Conservation (phyloP, 2,329 filamentous ascomycete genomes). For the Microdochium nivale region DNA sequence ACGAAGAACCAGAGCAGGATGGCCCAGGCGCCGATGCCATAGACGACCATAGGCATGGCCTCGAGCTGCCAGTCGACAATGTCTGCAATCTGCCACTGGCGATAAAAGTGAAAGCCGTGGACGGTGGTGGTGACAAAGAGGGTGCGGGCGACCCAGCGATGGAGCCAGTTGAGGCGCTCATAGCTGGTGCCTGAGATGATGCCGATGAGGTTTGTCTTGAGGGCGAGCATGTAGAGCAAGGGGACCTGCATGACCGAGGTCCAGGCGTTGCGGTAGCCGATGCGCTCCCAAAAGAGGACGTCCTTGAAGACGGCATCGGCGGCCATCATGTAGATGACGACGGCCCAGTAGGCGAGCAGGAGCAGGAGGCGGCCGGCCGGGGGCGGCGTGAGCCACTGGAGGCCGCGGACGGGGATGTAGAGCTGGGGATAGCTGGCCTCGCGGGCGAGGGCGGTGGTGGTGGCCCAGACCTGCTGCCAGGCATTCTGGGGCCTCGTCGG, state of each 20-base stretch:
- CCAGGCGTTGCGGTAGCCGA: slow-evolving; percentile 62
- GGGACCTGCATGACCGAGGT: slow-evolving; percentile 56
- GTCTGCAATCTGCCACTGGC: slow-evolving; percentile 51
- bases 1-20: slow-evolving; percentile 58
- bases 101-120: slow-evolving; percentile 63
- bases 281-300: slow-evolving; percentile 52
- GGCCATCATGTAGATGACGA: slow-evolving; percentile 50
- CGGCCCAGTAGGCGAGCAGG: slow-evolving; percentile 47
- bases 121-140: slow-evolving; percentile 60
- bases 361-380: slow-evolving; percentile 46
- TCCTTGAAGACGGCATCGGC: slow-evolving; percentile 39
- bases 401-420: slow-evolving; percentile 32
- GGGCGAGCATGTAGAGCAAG: slow-evolving; percentile 52
- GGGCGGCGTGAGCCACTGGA: slow-evolving; percentile 51
- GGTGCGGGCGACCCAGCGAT: slow-evolving; percentile 63
- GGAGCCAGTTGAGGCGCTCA: slow-evolving; percentile 65
- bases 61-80: slow-evolving; percentile 50
- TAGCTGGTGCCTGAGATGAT: slow-evolving; percentile 54
- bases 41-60: slow-evolving; percentile 56
- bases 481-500: slow-evolving; percentile 42
- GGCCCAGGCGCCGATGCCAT: slow-evolving; percentile 59
- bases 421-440: slow-evolving; percentile 49
- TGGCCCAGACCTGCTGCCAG: slow-evolving; percentile 46
- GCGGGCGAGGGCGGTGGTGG: slow-evolving; percentile 45
- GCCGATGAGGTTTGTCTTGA: slow-evolving; percentile 51